Conservation (phyloP, 2,329 filamentous ascomycete species). For the Trichophyton simii region DNA sequence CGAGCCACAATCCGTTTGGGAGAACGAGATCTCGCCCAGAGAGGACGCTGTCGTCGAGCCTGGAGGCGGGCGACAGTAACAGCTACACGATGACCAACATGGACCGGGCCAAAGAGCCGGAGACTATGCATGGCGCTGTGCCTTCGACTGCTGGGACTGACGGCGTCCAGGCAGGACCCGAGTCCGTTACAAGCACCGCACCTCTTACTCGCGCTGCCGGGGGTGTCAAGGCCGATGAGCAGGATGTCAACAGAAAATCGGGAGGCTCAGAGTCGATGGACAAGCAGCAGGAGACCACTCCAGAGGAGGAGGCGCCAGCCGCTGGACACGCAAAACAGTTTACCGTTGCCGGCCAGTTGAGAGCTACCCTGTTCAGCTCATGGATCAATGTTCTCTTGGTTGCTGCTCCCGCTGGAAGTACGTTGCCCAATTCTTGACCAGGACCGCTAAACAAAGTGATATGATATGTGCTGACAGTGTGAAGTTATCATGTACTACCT, state of each 20-base stretch:
- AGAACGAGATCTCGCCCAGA: constrained; percentile 24
- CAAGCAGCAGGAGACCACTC: neutral
- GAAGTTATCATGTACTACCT: constrained; percentile 34
- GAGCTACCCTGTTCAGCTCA: constrained; percentile 63
- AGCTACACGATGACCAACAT: neutral
- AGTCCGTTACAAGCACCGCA: neutral
- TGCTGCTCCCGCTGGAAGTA: constrained; percentile 61
- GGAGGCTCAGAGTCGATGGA: neutral
- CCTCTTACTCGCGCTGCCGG: neutral
- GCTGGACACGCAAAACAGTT: constrained; percentile 21
- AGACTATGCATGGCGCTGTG: constrained; percentile 9
- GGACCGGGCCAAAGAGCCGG: neutral
- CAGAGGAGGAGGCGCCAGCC: neutral
- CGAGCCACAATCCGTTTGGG: constrained; percentile 31
- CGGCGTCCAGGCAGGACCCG: neutral
- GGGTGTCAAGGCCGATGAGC: neutral
- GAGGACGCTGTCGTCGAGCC: constrained; percentile 22
- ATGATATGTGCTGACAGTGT: neutral
- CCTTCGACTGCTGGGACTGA: constrained; percentile 6
- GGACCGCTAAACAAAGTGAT: neutral
- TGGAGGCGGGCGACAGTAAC: constrained; percentile 13
- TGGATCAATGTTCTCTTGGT: constrained; percentile 78
- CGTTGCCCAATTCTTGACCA: constrained; percentile 7
- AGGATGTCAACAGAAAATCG: neutral
- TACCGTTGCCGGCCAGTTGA: constrained; percentile 32